Base-by-base conservation (phyloP, 345 rosid genomes). In the Crucihimalaya himalaica region DNA sequence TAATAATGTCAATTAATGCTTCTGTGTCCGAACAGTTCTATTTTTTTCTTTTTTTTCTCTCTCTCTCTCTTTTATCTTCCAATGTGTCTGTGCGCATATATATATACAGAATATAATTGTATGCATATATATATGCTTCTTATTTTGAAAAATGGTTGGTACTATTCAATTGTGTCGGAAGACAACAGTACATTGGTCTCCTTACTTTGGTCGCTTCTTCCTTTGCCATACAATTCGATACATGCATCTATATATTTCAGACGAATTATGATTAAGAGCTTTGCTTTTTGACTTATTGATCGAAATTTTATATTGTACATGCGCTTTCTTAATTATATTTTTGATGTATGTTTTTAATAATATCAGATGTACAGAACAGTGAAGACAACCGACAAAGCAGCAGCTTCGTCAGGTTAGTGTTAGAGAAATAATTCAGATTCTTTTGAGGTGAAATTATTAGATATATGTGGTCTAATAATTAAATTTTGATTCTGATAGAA, bases 311-410 rank as follows among this genome's bases (percentile, higher is more conserved):
- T 40, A 60, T 20, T 14, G 35, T 57, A 46, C 59, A 16, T 60
- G 6, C 11, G 7, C 59, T 67, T 58, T 32, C 2, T 8, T 8
- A 58, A 7, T 1, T 48, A 12, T 29, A 18, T 43, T 69, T 13
- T 40, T 56, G 9, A 55, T 50, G 56, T 20, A 25, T 19, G 2
- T 53, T 61, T 60, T 8, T 6, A 12, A 47, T 70, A 45, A 46
- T 71, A 37, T 50, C 72, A 78, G 81, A 78, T 78, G 81, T 78
- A 78, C 48, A 71, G 81, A 72, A 78, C 81, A 61, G 81, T 78
- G 74, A 78, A 78, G 78, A 78, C 81, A 59, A 78, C 81, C 70
- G 81, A 78, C 65, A 78, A 72, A 78, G 78, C 74, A 78, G 74
- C 70, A 66, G 81, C 65, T 52, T 78, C 81, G 25, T 78, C 81